Evolutionary conservation across 257 asterid genomes (phyloP).

Genomic region (Fraxinus excelsior): DNA sequence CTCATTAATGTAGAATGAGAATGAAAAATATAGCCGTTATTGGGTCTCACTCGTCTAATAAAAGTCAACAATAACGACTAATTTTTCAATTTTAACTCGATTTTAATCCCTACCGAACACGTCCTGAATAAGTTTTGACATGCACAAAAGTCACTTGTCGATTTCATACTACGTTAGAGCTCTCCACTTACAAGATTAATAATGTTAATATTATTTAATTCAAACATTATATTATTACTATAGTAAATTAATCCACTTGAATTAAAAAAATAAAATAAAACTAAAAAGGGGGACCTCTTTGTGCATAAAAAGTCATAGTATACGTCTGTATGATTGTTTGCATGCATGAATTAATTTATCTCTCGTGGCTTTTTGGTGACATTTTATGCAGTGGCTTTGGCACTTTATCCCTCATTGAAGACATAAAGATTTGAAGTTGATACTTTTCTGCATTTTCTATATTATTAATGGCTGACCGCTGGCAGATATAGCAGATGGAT

Average conservation of each 20-base stretch:
- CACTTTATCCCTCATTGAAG: constrained; percentile 37
- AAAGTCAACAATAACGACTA: too few species aligned
- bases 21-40: too few species aligned
- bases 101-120: too few species aligned
- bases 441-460: neutral
- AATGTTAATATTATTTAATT: too few species aligned
- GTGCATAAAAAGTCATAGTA: constrained; percentile 16
- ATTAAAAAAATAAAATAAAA: neutral
- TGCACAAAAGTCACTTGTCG: too few species aligned
- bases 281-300: constrained; percentile 45
- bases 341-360: constrained; percentile 13
- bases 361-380: constrained; percentile 28
- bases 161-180: too few species aligned
- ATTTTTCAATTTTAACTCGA: too few species aligned
- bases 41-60: too few species aligned
- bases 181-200: too few species aligned
- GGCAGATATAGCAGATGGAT: constrained; percentile 5
- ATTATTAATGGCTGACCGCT: constrained; percentile 3
- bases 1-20: too few species aligned
- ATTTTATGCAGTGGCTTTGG: constrained; percentile 29
- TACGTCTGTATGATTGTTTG: constrained; percentile 27
- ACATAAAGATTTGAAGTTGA: constrained; percentile 23
- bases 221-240: too few species aligned
- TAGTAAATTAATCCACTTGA: neutral
- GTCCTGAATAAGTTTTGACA: too few species aligned